phyloP scores from a whole-genome alignment of 108 stramenopile species.

The Cyclotella choctawhatcheeana region DNA sequence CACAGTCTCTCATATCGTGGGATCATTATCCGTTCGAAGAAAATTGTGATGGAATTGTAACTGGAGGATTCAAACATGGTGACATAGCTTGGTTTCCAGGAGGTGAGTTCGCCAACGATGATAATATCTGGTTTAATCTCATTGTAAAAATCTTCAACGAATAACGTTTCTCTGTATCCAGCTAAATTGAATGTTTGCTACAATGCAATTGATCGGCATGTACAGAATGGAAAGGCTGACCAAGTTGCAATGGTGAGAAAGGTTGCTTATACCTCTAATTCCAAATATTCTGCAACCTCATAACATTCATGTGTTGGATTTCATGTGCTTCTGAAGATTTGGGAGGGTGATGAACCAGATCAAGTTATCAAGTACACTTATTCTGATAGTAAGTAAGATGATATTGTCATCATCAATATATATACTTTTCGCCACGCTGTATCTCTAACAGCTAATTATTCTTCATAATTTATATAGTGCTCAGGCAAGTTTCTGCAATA shows the following conservation, averaged over 20 bases:
- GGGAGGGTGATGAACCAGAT: slow-evolving; percentile 85
- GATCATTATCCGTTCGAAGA: slow-evolving; percentile 37
- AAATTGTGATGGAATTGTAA: slow-evolving; percentile 33
- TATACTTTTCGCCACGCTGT: too few relatives aligned
- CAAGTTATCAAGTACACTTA: slow-evolving; percentile 62
- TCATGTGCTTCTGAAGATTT: slow-evolving; percentile 47
- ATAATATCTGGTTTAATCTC: too few relatives aligned
- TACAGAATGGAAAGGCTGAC: slow-evolving; percentile 33
- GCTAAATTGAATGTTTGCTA: slow-evolving; percentile 78
- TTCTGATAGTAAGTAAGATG: too few relatives aligned
- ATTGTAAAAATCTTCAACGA: too few relatives aligned
- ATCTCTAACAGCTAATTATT: too few relatives aligned
- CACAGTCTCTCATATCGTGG: slow-evolving; percentile 47
- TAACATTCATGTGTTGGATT: too few relatives aligned
- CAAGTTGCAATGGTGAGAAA: slow-evolving; percentile 64
- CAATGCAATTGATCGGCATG: slow-evolving; percentile 71
- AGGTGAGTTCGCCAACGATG: too few relatives aligned
- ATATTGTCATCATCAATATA: too few relatives aligned
- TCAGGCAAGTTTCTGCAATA: slow-evolving; percentile 64
- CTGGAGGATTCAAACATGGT: slow-evolving; percentile 57
- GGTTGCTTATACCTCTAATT: too few relatives aligned
- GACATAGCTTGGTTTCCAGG: slow-evolving; percentile 78
- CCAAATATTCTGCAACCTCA: too few relatives aligned
- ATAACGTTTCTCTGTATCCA: too few relatives aligned
- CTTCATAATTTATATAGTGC: too few relatives aligned